Evolutionary conservation across 768 basidiomycete species (phyloP), one percentile per base, ranked within the genome.

Genomic region (Leccinum pellstonianum): DNA sequence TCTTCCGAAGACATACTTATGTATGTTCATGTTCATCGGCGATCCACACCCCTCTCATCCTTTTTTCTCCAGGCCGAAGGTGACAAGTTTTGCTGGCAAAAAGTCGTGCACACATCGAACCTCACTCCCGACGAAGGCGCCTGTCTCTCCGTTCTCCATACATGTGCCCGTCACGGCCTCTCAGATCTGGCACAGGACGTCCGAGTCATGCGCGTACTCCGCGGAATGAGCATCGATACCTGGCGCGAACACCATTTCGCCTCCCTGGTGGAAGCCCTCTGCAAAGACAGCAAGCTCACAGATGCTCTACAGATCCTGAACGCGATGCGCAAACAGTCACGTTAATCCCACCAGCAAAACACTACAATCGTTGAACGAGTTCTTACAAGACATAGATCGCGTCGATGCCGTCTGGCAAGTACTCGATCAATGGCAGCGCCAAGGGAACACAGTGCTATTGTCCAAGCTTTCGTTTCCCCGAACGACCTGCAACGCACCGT

Each of bases 401-500:
- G 73, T 93, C 38, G 91, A 94, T 68, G 70, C 77, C 3, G 77
- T 86, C 3, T 92, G 88, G 84, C 77, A 76, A 57, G 67, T 83
- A 12, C 77, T 93, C 19, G 86, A 90, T 59, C 79, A 83, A 55
- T 75, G 93, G 66, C 79, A 80, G 48, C 72, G 79, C 38, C 80
- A 81, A 37, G 83, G 80, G 5, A 78, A 80, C 54, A 65, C 64
- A 21, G 21, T 66, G 78, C 83, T 41, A 70, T 95, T 65, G 75
- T 94, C 54, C 78, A 81, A 56, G 91, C 90, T 1, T 81, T 85
- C 1, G 75, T 87, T 51, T 66, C 71, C 23, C 74, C 86, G 3
- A 80, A 80, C 14, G 91, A 93, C 70, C 74, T 95, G 8, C 86
- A 88, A 60, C 87, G 91, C 29, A 90, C 89, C 0, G 73, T 95